Conservation (phyloP, 75 land plant species). For the Selaginella moellendorffii region DNA sequence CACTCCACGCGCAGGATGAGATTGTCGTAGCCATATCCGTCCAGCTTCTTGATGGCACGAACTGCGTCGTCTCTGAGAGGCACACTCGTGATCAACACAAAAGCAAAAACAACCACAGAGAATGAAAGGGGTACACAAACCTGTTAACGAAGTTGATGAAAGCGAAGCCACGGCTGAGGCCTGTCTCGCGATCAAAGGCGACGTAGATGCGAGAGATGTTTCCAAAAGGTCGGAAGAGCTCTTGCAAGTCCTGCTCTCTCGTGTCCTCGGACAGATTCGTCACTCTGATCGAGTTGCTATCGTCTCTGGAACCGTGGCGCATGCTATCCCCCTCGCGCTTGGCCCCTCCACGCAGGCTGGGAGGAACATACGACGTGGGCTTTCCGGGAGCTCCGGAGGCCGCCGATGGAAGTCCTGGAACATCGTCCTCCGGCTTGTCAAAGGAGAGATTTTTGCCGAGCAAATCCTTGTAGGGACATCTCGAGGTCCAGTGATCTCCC, state of each 20-base stretch:
- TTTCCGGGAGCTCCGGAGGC: conserved; percentile 14
- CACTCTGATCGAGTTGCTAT: conserved; percentile 54
- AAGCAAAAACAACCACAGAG: not conserved
- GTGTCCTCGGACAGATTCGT: conserved; percentile 77
- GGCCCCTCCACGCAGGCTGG: conserved; percentile 48
- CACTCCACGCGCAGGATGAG: conserved; percentile 75
- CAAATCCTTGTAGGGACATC: conserved; percentile 73
- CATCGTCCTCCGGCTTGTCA: conserved; percentile 34
- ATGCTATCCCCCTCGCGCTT: conserved; percentile 33
- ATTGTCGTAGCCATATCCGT: conserved; percentile 78
- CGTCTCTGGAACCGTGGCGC: conserved; percentile 53
- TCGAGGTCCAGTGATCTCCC: conserved; percentile 84
- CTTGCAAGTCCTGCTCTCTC: conserved; percentile 58
- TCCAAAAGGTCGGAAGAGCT: conserved; percentile 59
- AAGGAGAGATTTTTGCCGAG: conserved; percentile 18
- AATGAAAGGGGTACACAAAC: not conserved
- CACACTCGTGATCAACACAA: not conserved
- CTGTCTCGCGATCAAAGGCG: conserved; percentile 61
- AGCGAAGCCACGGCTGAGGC: conserved; percentile 62
- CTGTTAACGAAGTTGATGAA: conserved; percentile 68
- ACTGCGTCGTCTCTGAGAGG: conserved; percentile 47
- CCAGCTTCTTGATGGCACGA: conserved; percentile 62
- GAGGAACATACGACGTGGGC: conserved; percentile 49
- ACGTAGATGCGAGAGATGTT: conserved; percentile 56
- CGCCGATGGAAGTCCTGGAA: conserved; percentile 17